Evolutionary conservation across 2,329 filamentous ascomycete species (phyloP), one percentile per base, ranked within the genome.

Genomic region (Xylariales sp.): DNA sequence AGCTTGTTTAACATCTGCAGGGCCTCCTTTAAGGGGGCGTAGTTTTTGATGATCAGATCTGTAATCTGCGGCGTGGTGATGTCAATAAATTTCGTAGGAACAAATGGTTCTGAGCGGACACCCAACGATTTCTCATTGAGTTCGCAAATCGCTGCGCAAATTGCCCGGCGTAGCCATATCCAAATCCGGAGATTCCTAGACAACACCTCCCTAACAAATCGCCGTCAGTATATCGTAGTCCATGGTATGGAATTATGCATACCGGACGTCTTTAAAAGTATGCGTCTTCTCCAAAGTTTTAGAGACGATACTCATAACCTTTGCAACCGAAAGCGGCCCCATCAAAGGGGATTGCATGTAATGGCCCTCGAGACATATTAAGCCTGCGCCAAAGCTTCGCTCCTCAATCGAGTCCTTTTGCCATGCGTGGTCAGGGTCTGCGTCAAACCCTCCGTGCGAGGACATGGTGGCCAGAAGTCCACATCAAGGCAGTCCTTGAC

Each of bases 271-370:
- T 40, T 76, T 70, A 16, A 75, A 67, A 2, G 71, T 76, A 46
- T 81, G 76, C 4, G 78, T 83, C 62, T 80, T 80, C 48, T 83
- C 78, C 27, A 83, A 56, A 2, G 78, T 81, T 52, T 70, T 76
- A 4, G 72, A 66, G 32, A 83, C 66, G 62, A 82, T 77, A 38
- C 68, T 69, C 44, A 66, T 71, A 33, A 80, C 71, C 46, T 70
- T 74, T 25, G 66, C 61, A 43, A 72, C 69, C 10, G 76, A 77
- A 48, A 68, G 67, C 14, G 70, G 67, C 3, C 78, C 78, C 62
- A 82, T 77, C 21, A 70, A 65, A 30, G 75, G 74, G 17, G 69
- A 65, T 44, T 72, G 65, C 42, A 70, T 74, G 53, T 77, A 80
- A 59, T 81, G 76, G 30, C 74, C 74, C 55, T 83, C 78, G 38